Base-by-base conservation (phyloP, 164 flowering plant genomes). In the Magnolia sinica region DNA sequence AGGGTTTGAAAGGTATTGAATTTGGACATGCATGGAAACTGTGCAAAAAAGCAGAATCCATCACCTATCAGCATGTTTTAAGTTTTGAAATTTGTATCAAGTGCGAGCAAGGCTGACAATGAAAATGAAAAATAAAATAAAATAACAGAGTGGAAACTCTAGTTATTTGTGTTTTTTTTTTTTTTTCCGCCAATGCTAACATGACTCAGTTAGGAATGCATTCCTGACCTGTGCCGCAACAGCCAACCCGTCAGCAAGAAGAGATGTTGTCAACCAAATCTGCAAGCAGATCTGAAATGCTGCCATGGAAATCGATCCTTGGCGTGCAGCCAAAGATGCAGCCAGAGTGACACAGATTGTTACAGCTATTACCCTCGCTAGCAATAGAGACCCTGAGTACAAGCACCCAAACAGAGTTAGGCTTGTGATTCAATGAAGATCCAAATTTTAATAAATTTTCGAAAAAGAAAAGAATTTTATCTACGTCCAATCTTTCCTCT, bases 281-380 rank as follows among this genome's bases (percentile, higher is more conserved):
- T 96, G 99, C 72, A 96, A 82, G 83, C 97, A 92, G 45, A 94
- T 79, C 78, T 96, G 99, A 74, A 96, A 96, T 50, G 98, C 97
- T 78, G 98, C 98, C 99, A 96, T 96, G 19, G 88, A 85, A 4
- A 88, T 87, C 45, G 98, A 10, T 61, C 99, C 99, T 23, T 85
- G 82, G 65, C 94, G 82, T 73, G 99, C 96, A 75, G 98, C 97
- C 90, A 91, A 69, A 70, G 99, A 91, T 70, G 99, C 95, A 13
- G 98, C 87, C 69, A 94, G 78, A 50, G 99, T 96, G 78, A 94
- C 98, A 78, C 99, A 96, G 70, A 91, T 83, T 76, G 99, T 96
- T 50, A 82, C 94, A 2, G 99, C 95, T 79, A 94, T 77, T 1
- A 92, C 97, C 83, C 96, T 87, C 51, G 88, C 86, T 74, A 94